Evolutionary conservation across 2,329 filamentous ascomycete species (phyloP).

Genomic region (Ascochyta pisi): DNA sequence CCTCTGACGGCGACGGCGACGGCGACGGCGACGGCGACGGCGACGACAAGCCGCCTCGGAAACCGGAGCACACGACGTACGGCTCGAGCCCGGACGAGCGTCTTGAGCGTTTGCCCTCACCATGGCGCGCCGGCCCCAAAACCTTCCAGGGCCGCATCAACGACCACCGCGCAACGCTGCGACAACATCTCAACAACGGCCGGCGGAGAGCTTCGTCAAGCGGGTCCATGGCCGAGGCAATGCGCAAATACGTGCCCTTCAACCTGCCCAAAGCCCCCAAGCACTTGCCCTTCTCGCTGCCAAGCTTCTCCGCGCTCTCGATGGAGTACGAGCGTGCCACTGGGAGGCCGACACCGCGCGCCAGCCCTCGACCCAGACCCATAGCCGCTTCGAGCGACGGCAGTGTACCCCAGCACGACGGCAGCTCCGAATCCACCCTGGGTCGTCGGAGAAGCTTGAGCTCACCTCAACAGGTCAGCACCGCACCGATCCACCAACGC

Average conservation of each 20-base stretch:
- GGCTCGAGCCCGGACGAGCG: conserved; percentile 21
- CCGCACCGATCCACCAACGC: conserved; percentile 25
- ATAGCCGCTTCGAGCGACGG: conserved; percentile 22
- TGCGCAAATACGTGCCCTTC: conserved; percentile 48
- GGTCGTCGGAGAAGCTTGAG: conserved; percentile 16
- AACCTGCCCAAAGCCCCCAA: conserved; percentile 48
- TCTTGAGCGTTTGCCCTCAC: conserved; percentile 51
- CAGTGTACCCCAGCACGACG: conserved; percentile 34
- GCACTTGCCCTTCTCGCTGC: conserved; percentile 47
- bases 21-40: conserved; percentile 4
- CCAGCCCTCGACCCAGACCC: conserved; percentile 22
- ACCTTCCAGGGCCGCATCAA: conserved; percentile 44
- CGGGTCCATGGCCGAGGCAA: conserved; percentile 40
- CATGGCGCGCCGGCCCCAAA: conserved; percentile 52
- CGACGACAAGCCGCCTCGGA: background rate
- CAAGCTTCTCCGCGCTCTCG: conserved; percentile 40
- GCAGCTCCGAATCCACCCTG: conserved; percentile 19
- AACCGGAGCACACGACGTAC: conserved; percentile 3
- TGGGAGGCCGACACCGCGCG: conserved; percentile 18
- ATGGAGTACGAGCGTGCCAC: conserved; percentile 26
- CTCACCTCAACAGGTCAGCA: conserved; percentile 21
- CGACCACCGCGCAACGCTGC: conserved; percentile 47
- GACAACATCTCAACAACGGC: conserved; percentile 47
- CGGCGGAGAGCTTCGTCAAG: conserved; percentile 51
- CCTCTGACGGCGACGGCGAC: conserved; percentile 5